These are phyloP conservation scores for Erythrobasidium hasegawianum DNA, from an alignment of 1,284 basidiomycete species.

Conservation along the genomic window DNA sequence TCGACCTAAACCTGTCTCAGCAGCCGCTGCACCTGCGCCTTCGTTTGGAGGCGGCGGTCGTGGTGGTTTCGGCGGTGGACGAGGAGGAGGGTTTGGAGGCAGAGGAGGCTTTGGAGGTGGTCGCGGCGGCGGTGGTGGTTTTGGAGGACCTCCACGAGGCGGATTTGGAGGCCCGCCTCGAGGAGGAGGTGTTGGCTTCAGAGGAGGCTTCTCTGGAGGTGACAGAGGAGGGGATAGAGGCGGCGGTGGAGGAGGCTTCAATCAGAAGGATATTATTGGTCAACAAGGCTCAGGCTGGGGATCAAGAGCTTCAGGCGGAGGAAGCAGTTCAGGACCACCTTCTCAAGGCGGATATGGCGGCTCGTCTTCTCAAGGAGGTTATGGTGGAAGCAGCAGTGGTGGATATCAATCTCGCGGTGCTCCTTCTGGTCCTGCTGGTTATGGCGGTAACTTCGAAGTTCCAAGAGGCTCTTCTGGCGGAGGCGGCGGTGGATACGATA, in stretches of 20 bases:
- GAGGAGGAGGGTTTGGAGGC: constrained; percentile 36
- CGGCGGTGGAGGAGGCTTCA: constrained; percentile 43
- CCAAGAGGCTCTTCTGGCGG: not conserved
- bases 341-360: constrained; percentile 57
- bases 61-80: constrained; percentile 39
- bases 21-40: constrained; percentile 16
- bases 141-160: constrained; percentile 36
- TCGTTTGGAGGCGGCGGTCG: constrained; percentile 39
- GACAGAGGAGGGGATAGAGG: constrained; percentile 49
- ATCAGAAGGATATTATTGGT: constrained; percentile 47
- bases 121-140: constrained; percentile 36
- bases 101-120: constrained; percentile 14
- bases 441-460: constrained; percentile 12
- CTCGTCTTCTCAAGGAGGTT: too few relatives aligned
- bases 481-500: not conserved
- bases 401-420: not conserved
- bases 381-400: constrained; percentile 48
- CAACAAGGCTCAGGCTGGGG: constrained; percentile 51
- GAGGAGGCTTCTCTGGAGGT: constrained; percentile 46
- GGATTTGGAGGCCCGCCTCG: constrained; percentile 41
- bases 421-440: not conserved
- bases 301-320: constrained; percentile 56
- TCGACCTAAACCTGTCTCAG: constrained; percentile 68
- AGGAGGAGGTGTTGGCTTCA: constrained; percentile 31
- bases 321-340: constrained; percentile 43